These are phyloP conservation scores for Suhomyces maxii DNA, from an alignment of 1,139 yeast species.

Conservation along the genomic window DNA sequence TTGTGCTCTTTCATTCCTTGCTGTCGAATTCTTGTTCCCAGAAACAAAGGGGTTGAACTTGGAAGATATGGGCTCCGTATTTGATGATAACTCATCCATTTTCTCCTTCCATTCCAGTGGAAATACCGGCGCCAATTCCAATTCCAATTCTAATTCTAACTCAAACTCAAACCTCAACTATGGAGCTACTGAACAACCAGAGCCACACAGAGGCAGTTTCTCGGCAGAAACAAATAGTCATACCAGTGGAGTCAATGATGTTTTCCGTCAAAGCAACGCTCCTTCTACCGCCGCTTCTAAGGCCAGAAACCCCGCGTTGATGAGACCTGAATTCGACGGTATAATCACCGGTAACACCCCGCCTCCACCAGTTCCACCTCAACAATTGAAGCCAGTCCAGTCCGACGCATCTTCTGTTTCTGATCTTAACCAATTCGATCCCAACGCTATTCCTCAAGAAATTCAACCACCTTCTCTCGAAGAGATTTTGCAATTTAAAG, in stretches of 20 bases:
- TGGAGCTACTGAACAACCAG: conserved; percentile 20
- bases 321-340: conserved; percentile 35
- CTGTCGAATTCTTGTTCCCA: conserved; percentile 72
- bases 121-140: conserved; percentile 2
- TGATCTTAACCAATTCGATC: conserved; percentile 12
- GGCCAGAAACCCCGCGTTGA: conserved; percentile 39
- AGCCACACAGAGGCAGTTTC: conserved; percentile 20
- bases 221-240: conserved; percentile 15
- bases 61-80: conserved; percentile 73
- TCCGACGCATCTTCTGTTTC: conserved; percentile 20
- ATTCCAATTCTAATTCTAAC: neutral
- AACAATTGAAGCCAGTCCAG: conserved; percentile 22
- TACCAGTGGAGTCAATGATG: conserved; percentile 15
- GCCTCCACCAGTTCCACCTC: conserved; percentile 16
- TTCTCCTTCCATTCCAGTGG: conserved; percentile 46
- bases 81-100: conserved; percentile 38
- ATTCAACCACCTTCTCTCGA: conserved; percentile 43
- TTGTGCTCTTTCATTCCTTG: conserved; percentile 66
- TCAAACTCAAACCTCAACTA: too few species aligned
- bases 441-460: conserved; percentile 30
- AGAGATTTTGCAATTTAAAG: conserved; percentile 31
- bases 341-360: conserved; percentile 30
- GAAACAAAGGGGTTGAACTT: conserved; percentile 87
- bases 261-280: conserved; percentile 20
- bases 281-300: conserved; percentile 37